Conservation (phyloP, 768 basidiomycete genomes). For the Phlebiopsis flavidoalba region DNA sequence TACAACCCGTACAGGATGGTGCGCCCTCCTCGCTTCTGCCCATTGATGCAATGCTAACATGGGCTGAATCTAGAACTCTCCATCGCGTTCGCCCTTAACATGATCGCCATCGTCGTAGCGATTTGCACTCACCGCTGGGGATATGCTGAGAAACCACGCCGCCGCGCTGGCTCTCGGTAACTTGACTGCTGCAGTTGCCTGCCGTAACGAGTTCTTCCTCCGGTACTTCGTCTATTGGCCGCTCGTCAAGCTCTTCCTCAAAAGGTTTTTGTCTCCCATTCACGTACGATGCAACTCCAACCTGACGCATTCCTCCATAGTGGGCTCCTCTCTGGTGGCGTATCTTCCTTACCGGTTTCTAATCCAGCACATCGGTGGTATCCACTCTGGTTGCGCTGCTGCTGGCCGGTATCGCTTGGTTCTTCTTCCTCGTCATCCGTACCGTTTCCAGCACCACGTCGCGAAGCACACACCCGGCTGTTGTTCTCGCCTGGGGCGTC, state of each 20-base stretch:
- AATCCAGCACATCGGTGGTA: conserved; percentile 75
- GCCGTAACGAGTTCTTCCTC: conserved; percentile 80
- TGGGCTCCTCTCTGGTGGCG: conserved; percentile 74
- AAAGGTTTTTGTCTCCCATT: conserved; percentile 39
- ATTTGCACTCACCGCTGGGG: conserved; percentile 50
- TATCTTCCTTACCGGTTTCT: conserved; percentile 65
- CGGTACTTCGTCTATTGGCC: conserved; percentile 58
- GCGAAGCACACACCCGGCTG: conserved; percentile 30
- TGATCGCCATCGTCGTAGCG: conserved; percentile 51
- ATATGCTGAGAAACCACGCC: conserved; percentile 58
- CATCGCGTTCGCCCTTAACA: conserved; percentile 54
- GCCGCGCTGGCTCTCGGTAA: conserved; percentile 75
- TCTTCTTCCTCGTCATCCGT: conserved; percentile 56
- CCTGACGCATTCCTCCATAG: conserved; percentile 25
- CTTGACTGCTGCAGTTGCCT: conserved; percentile 61
- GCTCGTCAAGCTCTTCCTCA: conserved; percentile 70
- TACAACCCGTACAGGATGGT: conserved; percentile 14
- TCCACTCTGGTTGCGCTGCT: conserved; percentile 73
- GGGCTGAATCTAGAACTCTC: conserved; percentile 33
- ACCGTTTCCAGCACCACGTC: conserved; percentile 43
- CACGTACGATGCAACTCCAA: neutral
- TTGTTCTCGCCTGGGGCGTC: conserved; percentile 50
- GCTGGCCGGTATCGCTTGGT: conserved; percentile 73
- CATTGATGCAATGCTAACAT: neutral
- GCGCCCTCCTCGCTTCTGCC: neutral